Evolutionary conservation across 2,329 filamentous ascomycete species (phyloP).

Genomic region (Furcasterigmium furcatum): DNA sequence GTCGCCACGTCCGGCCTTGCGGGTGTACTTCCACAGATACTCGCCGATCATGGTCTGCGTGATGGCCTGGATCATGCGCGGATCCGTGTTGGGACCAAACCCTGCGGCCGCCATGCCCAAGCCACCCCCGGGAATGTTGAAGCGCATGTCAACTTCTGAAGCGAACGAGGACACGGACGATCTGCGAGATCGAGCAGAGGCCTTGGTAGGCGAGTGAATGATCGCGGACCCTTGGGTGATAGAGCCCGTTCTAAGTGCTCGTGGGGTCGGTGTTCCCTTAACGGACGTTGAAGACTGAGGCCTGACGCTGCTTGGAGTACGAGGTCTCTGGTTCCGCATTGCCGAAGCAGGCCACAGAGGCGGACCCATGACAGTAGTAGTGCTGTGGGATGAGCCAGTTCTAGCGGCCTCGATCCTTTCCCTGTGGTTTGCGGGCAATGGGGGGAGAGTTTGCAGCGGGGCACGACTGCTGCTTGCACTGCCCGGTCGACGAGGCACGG

Average conservation of each 20-base stretch:
- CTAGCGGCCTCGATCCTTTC: conserved; percentile 81
- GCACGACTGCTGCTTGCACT: conserved; percentile 67
- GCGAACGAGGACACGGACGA: conserved; percentile 94
- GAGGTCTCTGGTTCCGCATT: conserved; percentile 48
- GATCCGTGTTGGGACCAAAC: conserved; percentile 75
- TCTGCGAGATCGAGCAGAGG: conserved; percentile 50
- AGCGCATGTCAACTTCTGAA: conserved; percentile 87
- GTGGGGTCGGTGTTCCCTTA: conserved; percentile 56
- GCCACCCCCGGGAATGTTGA: conserved; percentile 67
- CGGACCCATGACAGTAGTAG: conserved; percentile 66
- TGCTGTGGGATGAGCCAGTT: conserved; percentile 47
- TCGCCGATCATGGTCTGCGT: conserved; percentile 99
- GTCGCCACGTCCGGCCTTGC: conserved; percentile 84
- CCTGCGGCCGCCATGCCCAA: conserved; percentile 52
- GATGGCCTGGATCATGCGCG: conserved; percentile 97
- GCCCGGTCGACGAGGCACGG: conserved; percentile 51
- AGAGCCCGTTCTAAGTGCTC: conserved; percentile 38
- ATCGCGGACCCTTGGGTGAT: conserved; percentile 43
- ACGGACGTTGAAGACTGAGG: conserved; percentile 42
- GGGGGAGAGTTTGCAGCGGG: conserved; percentile 51
- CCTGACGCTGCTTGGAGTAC: conserved; percentile 55
- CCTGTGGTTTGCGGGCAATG: conserved; percentile 78
- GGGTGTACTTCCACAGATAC: conserved; percentile 98
- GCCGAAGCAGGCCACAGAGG: conserved; percentile 81
- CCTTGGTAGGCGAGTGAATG: conserved; percentile 44